Evolutionary conservation across 1,284 basidiomycete genomes (phyloP).

Genomic region (Cutaneotrichosporon sp.): DNA sequence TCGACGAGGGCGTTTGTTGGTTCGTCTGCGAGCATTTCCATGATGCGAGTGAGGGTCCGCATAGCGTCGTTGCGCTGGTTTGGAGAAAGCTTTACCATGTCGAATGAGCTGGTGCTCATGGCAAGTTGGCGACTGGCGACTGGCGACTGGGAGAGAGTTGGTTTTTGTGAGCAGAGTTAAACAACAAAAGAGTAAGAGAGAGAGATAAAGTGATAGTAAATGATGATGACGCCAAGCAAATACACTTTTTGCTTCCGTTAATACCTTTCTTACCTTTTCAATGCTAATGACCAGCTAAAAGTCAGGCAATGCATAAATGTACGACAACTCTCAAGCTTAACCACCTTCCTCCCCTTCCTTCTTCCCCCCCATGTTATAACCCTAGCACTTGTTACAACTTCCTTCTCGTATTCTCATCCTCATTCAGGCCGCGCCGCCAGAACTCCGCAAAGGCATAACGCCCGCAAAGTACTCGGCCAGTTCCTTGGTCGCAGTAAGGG

Average conservation of each 20-base stretch:
- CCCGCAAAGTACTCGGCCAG: slow-evolving; percentile 16
- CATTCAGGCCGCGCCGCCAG: background rate
- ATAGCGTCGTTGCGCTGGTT: background rate
- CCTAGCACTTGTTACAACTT: too few relatives aligned
- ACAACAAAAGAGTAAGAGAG: too few relatives aligned
- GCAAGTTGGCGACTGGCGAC: background rate
- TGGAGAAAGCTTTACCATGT: background rate
- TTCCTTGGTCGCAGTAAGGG: slow-evolving; percentile 14
- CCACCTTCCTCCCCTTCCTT: too few relatives aligned
- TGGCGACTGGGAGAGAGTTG: background rate
- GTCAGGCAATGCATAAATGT: too few relatives aligned
- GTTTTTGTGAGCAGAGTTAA: too few relatives aligned
- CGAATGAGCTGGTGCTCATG: background rate
- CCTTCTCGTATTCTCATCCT: background rate
- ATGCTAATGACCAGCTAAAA: too few relatives aligned
- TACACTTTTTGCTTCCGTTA: too few relatives aligned
- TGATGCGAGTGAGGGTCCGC: background rate
- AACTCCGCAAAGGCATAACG: background rate
- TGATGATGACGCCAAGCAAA: too few relatives aligned
- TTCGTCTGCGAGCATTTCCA: slow-evolving; percentile 2
- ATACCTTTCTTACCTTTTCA: too few relatives aligned
- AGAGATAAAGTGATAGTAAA: too few relatives aligned
- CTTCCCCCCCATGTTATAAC: too few relatives aligned
- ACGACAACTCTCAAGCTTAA: too few relatives aligned
- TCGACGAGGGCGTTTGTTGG: background rate